Evolutionary conservation across 139 green algal species (phyloP), one percentile per base, ranked within the genome.

Genomic region (Zygnema circumcarinatum): DNA sequence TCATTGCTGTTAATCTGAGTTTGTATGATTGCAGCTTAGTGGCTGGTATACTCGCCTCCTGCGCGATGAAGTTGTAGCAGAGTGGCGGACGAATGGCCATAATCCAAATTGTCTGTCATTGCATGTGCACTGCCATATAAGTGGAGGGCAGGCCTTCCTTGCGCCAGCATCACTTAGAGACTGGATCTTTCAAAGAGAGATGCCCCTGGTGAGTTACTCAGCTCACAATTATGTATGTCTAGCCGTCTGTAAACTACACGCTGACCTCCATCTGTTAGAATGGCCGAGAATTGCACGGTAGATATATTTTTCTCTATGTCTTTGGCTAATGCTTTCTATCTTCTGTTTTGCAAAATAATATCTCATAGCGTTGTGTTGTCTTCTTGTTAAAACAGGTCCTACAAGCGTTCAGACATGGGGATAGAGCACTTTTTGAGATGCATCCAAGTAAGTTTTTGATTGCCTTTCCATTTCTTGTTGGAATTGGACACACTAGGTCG

Each of bases 101-200:
- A 36, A 76, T 16, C 40, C 31, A 22, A 16, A 31, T 2, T 7
- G 38, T 32, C 79, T 80, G 2, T 40, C 82, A 32, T 54, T 98
- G 81, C 95, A 98, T 81, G 87, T 98, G 2, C 94, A 96, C 87
- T 98, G 95, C 92, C 95, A 98, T 83, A 94, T 98, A 38, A 97
- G 94, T 87, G 96, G 96, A 0, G 93, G 96, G 76, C 62, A 90
- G 33, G 35, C 88, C 0, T 98, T 96, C 94, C 90, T 97, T 0
- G 95, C 95, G 0, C 95, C 96, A 0, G 93, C 96, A 0, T 39
- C 86, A 67, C 90, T 98, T n/a, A 92, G 96, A 0, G 94, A 94
- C 86, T 97, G 96, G 88, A 96, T 98, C 54, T 98, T 98, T 85
- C 84, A 93, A n/a, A 83, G 96, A 0, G 96, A 98, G 74, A 96